These are phyloP conservation scores for Colletotrichum viniferum DNA, from an alignment of 2,329 filamentous ascomycete species.

Conservation along the genomic window DNA sequence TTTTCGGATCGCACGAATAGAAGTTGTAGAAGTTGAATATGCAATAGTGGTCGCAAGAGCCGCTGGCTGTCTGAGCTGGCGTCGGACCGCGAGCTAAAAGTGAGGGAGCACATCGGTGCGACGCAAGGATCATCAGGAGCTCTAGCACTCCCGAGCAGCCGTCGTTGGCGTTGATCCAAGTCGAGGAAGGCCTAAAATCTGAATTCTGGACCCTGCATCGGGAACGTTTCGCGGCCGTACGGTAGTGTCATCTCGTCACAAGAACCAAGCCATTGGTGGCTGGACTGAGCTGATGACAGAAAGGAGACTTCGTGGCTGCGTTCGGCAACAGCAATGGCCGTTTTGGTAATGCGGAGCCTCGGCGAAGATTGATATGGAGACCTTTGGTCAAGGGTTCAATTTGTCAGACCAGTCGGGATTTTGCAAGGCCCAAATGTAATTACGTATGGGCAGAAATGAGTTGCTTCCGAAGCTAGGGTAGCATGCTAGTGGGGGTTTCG, in stretches of 20 bases:
- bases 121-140: not conserved
- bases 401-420: slow-evolving; percentile 8
- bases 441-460: slow-evolving; percentile 4
- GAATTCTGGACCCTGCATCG: slow-evolving; percentile 2
- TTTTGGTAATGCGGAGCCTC: not conserved
- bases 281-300: not conserved
- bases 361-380: slow-evolving; percentile 8
- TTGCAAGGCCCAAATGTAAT: not conserved
- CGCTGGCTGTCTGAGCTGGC: not conserved
- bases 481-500: not conserved
- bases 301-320: not conserved
- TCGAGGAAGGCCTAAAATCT: not conserved
- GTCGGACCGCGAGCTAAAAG: not conserved
- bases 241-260: not conserved
- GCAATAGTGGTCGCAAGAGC: not conserved
- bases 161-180: not conserved
- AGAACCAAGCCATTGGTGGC: slow-evolving; percentile 4
- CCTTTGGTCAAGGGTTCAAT: not conserved
- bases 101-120: not conserved
- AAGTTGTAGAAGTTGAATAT: not conserved
- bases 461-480: not conserved
- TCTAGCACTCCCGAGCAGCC: not conserved
- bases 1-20: not conserved
- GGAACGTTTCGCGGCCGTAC: not conserved
- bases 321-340: not conserved